Base-by-base conservation (phyloP, 164 flowering plant genomes). In the Vitis labrusca region DNA sequence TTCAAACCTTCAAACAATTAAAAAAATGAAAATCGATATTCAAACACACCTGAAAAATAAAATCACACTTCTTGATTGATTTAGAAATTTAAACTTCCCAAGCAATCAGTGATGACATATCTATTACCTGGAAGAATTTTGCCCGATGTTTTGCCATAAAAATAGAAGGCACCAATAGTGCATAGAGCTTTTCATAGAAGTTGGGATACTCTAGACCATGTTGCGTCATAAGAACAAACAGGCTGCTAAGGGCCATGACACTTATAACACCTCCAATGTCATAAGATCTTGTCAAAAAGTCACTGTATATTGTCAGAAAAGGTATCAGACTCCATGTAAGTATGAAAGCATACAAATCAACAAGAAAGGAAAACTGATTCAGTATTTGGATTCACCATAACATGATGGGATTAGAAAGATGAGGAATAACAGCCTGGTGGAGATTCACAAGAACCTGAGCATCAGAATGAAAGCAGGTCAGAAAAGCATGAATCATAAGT, bases 241-340 rank as follows among this genome's bases (percentile, higher is more conserved):
- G 88, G 71, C 99, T 81, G 82, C 94, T 91, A 9, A 95, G 97
- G 59, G 99, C 92, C 98, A 95, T 95, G 58, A 95, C 97, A 78
- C 99, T 95, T 61, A 90, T 80, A 70, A 91, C 95, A 70, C 99
- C 99, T 15, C 99, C 99, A 75, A 91, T 86, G 76, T 93, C 98
- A 84, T 95, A 95, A 50, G 99, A 95, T 79, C 89, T 85, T 58
- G 99, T 91, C 71, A 95, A 85, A 58, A 95, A 93, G 78, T 95
- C 99, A 76, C 99, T 95, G 98, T 90, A 85, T 8, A 70, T 63
- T 17, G 50, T 23, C 60, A 66, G 47, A 29, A 32, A 29, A 67
- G 51, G 50, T 55, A 63, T 73, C 48, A 80, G 80, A 17, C 29
- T 58, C 23, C 58, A 56, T 8, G 8, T 23, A 61, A 63, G 50